phyloP scores from a whole-genome alignment of 1,284 basidiomycete species.

The Ustilago trichophora region DNA sequence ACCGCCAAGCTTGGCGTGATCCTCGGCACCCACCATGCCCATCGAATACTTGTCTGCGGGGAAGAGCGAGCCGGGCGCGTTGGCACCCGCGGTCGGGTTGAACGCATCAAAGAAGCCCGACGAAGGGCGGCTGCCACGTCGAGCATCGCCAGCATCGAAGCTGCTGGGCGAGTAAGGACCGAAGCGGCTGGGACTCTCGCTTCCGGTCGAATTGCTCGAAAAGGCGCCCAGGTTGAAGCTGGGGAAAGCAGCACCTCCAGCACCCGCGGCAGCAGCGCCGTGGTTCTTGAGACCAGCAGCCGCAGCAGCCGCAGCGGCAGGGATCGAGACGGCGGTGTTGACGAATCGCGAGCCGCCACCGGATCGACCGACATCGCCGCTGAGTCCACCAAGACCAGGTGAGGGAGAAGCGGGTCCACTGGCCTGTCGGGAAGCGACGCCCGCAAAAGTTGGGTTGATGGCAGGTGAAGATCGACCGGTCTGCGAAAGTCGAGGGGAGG shows the following conservation, averaged over 20 bases:
- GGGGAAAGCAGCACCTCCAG: slow-evolving; percentile 24
- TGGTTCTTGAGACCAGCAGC: slow-evolving; percentile 25
- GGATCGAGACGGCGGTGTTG: slow-evolving; percentile 40
- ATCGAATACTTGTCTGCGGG: slow-evolving; percentile 47
- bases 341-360: slow-evolving; percentile 43
- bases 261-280: slow-evolving; percentile 1
- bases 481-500: slow-evolving; percentile 40
- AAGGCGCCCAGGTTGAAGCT: slow-evolving; percentile 49
- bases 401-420: slow-evolving; percentile 41
- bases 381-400: slow-evolving; percentile 27
- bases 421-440: slow-evolving; percentile 32
- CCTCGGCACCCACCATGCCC: slow-evolving; percentile 33
- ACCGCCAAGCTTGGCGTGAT: slow-evolving; percentile 34
- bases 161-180: slow-evolving; percentile 47
- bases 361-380: slow-evolving; percentile 29
- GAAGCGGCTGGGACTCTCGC: slow-evolving; percentile 49
- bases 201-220: slow-evolving; percentile 25
- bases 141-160: slow-evolving; percentile 33
- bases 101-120: slow-evolving; percentile 60
- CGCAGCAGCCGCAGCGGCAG: slow-evolving; percentile 16
- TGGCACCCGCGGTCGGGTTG: slow-evolving; percentile 42
- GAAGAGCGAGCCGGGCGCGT: slow-evolving; percentile 36
- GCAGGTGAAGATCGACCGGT: slow-evolving; percentile 41
- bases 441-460: slow-evolving; percentile 31
- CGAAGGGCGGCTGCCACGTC: slow-evolving; percentile 41